phyloP scores from a whole-genome alignment of 2,329 filamentous ascomycete species.

The Penicillium sp. region DNA sequence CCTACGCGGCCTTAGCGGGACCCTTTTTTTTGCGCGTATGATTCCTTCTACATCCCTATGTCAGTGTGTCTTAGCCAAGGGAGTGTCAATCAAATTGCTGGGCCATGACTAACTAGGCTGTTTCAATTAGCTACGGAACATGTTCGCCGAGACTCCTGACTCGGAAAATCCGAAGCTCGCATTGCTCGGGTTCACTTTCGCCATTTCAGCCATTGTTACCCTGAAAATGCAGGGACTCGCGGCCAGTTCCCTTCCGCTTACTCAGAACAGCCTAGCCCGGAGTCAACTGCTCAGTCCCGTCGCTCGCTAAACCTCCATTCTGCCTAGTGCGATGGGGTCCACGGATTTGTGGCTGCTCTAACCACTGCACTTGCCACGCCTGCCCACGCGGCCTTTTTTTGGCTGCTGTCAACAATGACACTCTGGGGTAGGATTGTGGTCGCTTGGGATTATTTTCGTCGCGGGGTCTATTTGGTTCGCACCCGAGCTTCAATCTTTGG shows the following conservation, averaged over 20 bases:
- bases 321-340: constrained; percentile 13
- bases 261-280: background rate
- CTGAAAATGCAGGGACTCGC: constrained; percentile 26
- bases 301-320: constrained; percentile 6
- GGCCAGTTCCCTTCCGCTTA: constrained; percentile 12
- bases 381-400: constrained; percentile 10
- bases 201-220: constrained; percentile 2
- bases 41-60: background rate
- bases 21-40: constrained; percentile 5
- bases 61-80: too few species aligned
- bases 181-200: background rate
- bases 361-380: constrained; percentile 21
- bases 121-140: background rate
- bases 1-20: background rate
- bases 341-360: constrained; percentile 7
- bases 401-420: background rate
- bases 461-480: background rate
- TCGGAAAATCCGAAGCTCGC: background rate
- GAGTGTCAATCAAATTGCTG: too few species aligned
- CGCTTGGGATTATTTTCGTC: constrained; percentile 6
- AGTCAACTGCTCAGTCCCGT: constrained; percentile 5
- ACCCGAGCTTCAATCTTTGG: background rate
- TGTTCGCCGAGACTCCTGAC: background rate
- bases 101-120: too few species aligned
- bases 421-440: background rate